Evolutionary conservation across 495 filamentous ascomycete species (phyloP), one percentile per base, ranked within the genome.

Genomic region (Xylaria telfairii): DNA sequence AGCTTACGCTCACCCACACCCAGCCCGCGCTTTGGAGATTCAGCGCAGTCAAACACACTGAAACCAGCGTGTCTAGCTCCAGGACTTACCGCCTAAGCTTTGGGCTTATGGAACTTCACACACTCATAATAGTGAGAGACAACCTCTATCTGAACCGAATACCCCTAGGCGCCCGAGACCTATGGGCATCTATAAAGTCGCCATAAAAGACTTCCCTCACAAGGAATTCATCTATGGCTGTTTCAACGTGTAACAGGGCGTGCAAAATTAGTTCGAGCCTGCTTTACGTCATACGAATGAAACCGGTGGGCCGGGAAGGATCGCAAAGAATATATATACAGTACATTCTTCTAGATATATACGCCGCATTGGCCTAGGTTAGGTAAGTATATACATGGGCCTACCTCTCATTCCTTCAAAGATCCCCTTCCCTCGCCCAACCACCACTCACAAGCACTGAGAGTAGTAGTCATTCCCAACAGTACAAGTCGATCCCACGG

Each of bases 381-480:
- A 28, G 0, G 5, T 26, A 10, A 54, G 26, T 54, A 54, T 54
- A 54, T 54, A 54, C 51, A 54, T 30, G 24, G 4, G 4, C 49
- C 24, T 15, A 28, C 28, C 24, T 28, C 4, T 1, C 3, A 26
- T 53, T 28, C 10, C 24, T 1, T 24, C 24, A 5, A 3, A 6
- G 8, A 9, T n/a, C 47, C 9, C 49, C 13, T 30, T 2, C 12
- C 46, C 44, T 21, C 42, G 12, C 9, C 24, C 8, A 24, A 28
- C 49, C 21, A 53, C 24, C 0, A 3, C 26, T 65, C 44, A 65
- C 62, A 78, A 63, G 69, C 81, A 83, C 69, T 84, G 82, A 2
- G 77, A 81, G 61, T 84, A 84, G 59, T 78, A 83, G 37, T 79
- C 75, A 28, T 81, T 83, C 15, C 71, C 64, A 34, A 72, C 67